Conservation (phyloP, 345 rosid species). For the Fremontodendron californicum region DNA sequence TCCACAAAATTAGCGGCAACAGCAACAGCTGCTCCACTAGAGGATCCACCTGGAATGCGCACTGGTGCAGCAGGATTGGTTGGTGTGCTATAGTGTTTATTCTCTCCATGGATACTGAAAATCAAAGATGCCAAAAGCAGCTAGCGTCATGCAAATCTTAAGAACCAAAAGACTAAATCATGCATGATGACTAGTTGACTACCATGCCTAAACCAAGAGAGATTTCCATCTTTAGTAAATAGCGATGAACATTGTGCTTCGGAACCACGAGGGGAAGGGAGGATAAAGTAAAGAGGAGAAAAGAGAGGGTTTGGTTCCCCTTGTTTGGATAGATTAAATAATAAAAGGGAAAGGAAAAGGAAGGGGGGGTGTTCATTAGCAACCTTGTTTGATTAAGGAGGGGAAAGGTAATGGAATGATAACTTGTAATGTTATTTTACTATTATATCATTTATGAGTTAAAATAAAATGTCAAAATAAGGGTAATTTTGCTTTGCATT, state of each 20-base stretch:
- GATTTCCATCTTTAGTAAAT: neutral
- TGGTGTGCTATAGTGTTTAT: constrained; percentile 76
- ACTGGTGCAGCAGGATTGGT: constrained; percentile 77
- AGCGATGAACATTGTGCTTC: neutral
- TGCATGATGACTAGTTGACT: neutral
- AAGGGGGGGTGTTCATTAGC: neutral
- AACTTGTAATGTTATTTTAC: neutral
- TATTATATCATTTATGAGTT: neutral
- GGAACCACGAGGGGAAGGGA: neutral
- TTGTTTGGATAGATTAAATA: neutral
- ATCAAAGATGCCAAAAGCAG: constrained; percentile 19
- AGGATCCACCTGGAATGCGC: constrained; percentile 84
- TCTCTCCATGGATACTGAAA: constrained; percentile 83
- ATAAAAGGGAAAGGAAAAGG: neutral
- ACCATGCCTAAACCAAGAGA: neutral
- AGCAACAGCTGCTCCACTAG: constrained; percentile 90
- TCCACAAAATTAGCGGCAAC: constrained; percentile 87
- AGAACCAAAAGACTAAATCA: neutral
- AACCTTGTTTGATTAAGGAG: neutral
- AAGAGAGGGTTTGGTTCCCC: neutral
- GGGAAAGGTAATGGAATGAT: neutral
- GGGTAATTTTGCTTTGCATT: neutral
- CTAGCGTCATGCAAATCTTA: constrained; percentile 6
- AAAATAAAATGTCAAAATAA: neutral
- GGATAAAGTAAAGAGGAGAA: neutral